phyloP scores from a whole-genome alignment of 768 basidiomycete genomes.

The Boletus tomentosulus region DNA sequence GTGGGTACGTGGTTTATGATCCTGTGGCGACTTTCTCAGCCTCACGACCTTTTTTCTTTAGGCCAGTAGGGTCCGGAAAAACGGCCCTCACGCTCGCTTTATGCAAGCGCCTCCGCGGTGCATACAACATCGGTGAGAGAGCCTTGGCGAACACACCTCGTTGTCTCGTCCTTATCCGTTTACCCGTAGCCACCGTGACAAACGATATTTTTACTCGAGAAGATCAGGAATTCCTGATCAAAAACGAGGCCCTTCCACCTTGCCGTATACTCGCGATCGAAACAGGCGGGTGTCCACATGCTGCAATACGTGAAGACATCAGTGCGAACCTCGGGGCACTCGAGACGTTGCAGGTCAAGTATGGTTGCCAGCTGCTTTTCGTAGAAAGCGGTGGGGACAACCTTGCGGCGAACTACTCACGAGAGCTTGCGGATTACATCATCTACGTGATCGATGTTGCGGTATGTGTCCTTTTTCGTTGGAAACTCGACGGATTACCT shows the following conservation, averaged over 20 bases:
- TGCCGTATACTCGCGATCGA: conserved; percentile 93
- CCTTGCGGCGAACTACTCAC: conserved; percentile 92
- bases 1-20: conserved; percentile 59
- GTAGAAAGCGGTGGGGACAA: conserved; percentile 98
- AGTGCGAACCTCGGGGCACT: conserved; percentile 95
- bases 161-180: conserved; percentile 8
- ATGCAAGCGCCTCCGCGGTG: conserved; percentile 72
- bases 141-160: background rate
- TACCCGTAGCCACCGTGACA: conserved; percentile 78
- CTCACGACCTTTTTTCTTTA: conserved; percentile 27
- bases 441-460: conserved; percentile 90
- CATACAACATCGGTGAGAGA: conserved; percentile 86
- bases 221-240: conserved; percentile 96
- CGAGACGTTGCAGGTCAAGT: conserved; percentile 91
- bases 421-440: conserved; percentile 96
- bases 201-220: conserved; percentile 99
- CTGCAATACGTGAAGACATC: conserved; percentile 97
- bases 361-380: conserved; percentile 82
- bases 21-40: background rate
- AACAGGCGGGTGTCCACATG: conserved; percentile 97
- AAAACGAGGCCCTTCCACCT: conserved; percentile 80
- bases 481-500: background rate
- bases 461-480: conserved; percentile 36
- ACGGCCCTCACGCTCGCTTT: conserved; percentile 90
- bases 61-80: conserved; percentile 98